phyloP scores from a whole-genome alignment of 495 filamentous ascomycete species.

The Peziza echinospora region DNA sequence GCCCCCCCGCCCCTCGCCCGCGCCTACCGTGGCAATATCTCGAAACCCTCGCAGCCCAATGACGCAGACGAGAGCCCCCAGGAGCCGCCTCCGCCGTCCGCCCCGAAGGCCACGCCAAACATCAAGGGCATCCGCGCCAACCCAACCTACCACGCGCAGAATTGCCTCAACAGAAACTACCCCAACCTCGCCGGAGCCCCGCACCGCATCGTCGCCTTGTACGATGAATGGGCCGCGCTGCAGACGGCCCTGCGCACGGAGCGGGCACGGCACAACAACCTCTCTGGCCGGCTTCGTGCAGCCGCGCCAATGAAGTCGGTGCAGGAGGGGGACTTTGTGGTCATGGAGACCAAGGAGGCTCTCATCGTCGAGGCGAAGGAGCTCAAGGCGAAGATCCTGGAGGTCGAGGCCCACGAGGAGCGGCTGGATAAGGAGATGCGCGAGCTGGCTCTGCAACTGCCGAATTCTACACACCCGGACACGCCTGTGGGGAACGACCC shows the following conservation, averaged over 20 bases:
- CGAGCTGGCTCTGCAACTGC: slow-evolving; percentile 52
- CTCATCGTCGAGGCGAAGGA: slow-evolving; percentile 42
- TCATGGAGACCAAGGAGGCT: slow-evolving; percentile 16
- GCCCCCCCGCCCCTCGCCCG: no score
- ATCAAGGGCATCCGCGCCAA: slow-evolving; percentile 77
- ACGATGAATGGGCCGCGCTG: slow-evolving; percentile 38
- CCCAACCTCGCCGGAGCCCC: slow-evolving; percentile 41
- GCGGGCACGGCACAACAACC: slow-evolving; percentile 35
- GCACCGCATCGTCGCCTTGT: slow-evolving; percentile 43
- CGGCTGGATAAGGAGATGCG: slow-evolving; percentile 43
- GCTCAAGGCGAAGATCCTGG: slow-evolving; percentile 42
- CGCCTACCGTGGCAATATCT: no score
- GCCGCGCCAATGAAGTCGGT: slow-evolving; percentile 20
- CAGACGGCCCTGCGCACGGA: slow-evolving; percentile 33
- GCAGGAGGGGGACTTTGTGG: slow-evolving; percentile 21
- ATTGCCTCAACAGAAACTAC: slow-evolving; percentile 75
- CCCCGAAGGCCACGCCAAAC: slow-evolving; percentile 59
- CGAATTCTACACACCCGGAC: slow-evolving; percentile 57
- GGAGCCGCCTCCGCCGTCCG: slow-evolving; percentile 33
- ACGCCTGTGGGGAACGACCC: slow-evolving; percentile 50
- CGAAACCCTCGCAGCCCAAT: no score
- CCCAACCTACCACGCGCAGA: slow-evolving; percentile 52
- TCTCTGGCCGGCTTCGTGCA: slow-evolving; percentile 29
- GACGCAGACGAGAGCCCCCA: neutral
- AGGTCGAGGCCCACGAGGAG: slow-evolving; percentile 37